These are phyloP conservation scores for Aspergillus sergii DNA, from an alignment of 2,329 filamentous ascomycete species.

Conservation along the genomic window DNA sequence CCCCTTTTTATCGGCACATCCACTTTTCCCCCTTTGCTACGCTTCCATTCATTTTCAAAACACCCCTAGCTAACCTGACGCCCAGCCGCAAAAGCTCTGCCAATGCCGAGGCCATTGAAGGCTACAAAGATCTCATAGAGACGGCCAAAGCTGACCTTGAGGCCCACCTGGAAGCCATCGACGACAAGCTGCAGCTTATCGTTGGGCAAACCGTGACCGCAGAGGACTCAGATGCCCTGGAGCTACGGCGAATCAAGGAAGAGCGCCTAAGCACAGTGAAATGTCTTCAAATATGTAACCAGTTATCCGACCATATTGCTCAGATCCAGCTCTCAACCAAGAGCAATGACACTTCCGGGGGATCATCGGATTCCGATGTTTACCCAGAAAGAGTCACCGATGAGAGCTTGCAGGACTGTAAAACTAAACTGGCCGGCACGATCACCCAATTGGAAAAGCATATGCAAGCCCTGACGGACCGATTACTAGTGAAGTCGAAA, in stretches of 20 bases:
- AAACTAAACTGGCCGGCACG: background rate
- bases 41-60: too few species aligned
- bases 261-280: background rate
- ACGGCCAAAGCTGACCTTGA: background rate
- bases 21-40: too few species aligned
- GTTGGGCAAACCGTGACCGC: background rate
- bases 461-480: background rate
- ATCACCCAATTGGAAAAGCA: background rate
- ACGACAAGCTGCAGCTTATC: background rate
- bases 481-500: background rate
- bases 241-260: background rate
- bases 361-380: background rate
- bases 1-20: too few species aligned
- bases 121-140: background rate
- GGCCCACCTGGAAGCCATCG: background rate
- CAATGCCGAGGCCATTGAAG: background rate
- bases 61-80: background rate
- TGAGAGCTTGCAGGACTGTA: background rate
- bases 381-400: background rate
- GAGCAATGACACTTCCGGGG: background rate
- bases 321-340: background rate
- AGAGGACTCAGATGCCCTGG: background rate
- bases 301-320: background rate
- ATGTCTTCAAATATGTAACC: background rate
- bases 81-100: background rate